Percentiles rank a stretch among this genome's conserved stretches.
phyloP scores from a whole-genome alignment of 495 filamentous ascomycete species.

The Hapsidospora chrysogenum region DNA sequence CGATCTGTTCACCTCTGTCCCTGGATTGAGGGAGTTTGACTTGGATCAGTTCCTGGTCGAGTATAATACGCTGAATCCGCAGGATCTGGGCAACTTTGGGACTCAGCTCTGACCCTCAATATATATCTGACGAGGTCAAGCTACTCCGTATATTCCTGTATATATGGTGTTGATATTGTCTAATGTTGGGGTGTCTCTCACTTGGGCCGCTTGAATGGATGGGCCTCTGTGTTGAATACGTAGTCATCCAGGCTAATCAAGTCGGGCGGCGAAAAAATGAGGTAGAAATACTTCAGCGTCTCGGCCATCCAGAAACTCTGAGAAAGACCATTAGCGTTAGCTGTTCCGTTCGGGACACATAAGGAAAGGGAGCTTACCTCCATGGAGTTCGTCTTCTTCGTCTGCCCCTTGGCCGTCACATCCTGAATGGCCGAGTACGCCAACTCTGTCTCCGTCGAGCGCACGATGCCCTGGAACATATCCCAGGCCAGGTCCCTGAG shows the following conservation, averaged over 20 bases:
- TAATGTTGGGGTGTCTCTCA: too few species aligned
- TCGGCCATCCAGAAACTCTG: conserved; percentile 36
- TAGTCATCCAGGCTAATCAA: conserved; percentile 57
- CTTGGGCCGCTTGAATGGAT: conserved; percentile 44
- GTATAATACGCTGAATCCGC: too few species aligned
- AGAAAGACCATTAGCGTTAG: too few species aligned
- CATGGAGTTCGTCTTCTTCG: conserved; percentile 25
- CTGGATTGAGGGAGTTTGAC: neutral
- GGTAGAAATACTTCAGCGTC: conserved; percentile 47
- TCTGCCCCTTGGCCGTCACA: conserved; percentile 13
- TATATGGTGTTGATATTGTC: too few species aligned
- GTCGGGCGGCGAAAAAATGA: conserved; percentile 62
- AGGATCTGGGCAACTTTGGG: too few species aligned
- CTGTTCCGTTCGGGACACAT: too few species aligned
- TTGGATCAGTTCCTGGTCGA: neutral
- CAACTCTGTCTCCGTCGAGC: conserved; percentile 24
- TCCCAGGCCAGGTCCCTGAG: conserved; percentile 37
- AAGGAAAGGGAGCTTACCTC: conserved; percentile 16
- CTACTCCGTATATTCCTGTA: too few species aligned
- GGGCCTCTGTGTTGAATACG: conserved; percentile 82
- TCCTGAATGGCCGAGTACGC: conserved; percentile 30
- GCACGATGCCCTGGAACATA: conserved; percentile 35
- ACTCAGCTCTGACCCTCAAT: too few species aligned
- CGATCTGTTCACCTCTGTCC: neutral
- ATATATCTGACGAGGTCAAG: too few species aligned